Conservation (phyloP, 2,329 filamentous ascomycete genomes). For the Trichoderma pleuroti region DNA sequence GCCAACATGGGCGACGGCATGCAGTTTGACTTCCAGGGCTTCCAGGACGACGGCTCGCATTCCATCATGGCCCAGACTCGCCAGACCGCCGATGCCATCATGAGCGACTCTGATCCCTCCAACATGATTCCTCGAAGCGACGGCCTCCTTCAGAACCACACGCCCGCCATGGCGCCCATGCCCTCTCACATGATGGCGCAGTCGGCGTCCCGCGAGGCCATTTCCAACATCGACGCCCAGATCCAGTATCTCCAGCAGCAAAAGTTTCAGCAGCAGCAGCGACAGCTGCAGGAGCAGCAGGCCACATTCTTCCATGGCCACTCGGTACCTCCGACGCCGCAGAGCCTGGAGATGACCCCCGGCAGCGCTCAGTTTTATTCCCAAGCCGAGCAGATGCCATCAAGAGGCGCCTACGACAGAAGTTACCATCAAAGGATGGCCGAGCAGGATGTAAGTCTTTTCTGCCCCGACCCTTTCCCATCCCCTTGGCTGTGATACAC, state of each 20-base stretch:
- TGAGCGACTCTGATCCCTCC: constrained; percentile 33
- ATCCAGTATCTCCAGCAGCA: constrained; percentile 64
- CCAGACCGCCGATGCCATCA: constrained; percentile 35
- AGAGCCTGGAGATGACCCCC: constrained; percentile 72
- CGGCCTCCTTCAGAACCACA: constrained; percentile 42
- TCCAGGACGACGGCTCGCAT: constrained; percentile 41
- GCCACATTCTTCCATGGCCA: constrained; percentile 55
- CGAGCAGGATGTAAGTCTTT: constrained; percentile 58
- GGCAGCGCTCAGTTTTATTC: constrained; percentile 57
- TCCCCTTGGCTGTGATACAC: background rate
- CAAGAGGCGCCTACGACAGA: constrained; percentile 60
- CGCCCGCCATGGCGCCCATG: constrained; percentile 48
- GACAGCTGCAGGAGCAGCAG: constrained; percentile 56
- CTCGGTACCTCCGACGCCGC: constrained; percentile 74
- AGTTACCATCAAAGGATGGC: constrained; percentile 63
- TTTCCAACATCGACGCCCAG: constrained; percentile 61
- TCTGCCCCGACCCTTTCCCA: too few species aligned
- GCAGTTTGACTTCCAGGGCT: constrained; percentile 59
- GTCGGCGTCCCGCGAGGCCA: constrained; percentile 45
- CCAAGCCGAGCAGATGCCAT: constrained; percentile 49
- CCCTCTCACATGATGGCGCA: constrained; percentile 44
- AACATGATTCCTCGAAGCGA: constrained; percentile 31
- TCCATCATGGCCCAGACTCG: constrained; percentile 31
- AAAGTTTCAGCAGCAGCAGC: constrained; percentile 58
- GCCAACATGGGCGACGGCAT: constrained; percentile 50